phyloP scores from a whole-genome alignment of 1,284 basidiomycete genomes.

The Naganishia liquefaciens region DNA sequence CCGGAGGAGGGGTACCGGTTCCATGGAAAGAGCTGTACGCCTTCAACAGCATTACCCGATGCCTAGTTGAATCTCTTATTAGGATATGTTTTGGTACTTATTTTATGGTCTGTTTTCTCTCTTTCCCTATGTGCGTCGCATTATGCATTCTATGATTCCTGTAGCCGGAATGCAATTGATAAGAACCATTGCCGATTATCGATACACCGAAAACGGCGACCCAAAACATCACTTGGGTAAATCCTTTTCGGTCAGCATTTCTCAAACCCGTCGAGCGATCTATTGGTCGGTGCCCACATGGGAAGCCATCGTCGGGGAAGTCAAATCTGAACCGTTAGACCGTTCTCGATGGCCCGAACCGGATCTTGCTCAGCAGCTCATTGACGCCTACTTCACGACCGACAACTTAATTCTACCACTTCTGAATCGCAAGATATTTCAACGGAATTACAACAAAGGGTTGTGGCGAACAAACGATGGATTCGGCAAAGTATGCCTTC shows the following conservation, averaged over 20 bases:
- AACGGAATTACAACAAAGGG: slow-evolving; percentile 61
- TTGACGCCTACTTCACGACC: slow-evolving; percentile 68
- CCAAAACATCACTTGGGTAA: slow-evolving; percentile 12
- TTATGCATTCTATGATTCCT: slow-evolving; percentile 7
- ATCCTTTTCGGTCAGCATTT: slow-evolving; percentile 14
- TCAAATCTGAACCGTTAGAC: slow-evolving; percentile 44
- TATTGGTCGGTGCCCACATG: slow-evolving; percentile 53
- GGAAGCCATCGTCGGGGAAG: slow-evolving; percentile 50
- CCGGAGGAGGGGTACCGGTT: slow-evolving; percentile 33
- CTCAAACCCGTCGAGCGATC: slow-evolving; percentile 41
- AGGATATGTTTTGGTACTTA: not conserved
- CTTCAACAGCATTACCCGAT: slow-evolving; percentile 10
- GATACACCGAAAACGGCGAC: slow-evolving; percentile 15
- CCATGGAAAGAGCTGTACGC: slow-evolving; percentile 36
- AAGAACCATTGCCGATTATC: slow-evolving; percentile 31
- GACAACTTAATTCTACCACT: slow-evolving; percentile 68
- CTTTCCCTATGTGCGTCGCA: slow-evolving; percentile 8
- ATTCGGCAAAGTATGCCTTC: slow-evolving; percentile 68
- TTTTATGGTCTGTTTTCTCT: slow-evolving; percentile 14
- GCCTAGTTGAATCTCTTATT: slow-evolving; percentile 16
- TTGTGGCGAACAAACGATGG: slow-evolving; percentile 63
- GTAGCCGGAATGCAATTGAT: slow-evolving; percentile 35
- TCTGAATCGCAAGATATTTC: slow-evolving; percentile 75
- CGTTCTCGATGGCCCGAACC: slow-evolving; percentile 50
- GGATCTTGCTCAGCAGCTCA: slow-evolving; percentile 64